Conservation (phyloP, 129 eudicot genomes). For the Flaveria brownii region DNA sequence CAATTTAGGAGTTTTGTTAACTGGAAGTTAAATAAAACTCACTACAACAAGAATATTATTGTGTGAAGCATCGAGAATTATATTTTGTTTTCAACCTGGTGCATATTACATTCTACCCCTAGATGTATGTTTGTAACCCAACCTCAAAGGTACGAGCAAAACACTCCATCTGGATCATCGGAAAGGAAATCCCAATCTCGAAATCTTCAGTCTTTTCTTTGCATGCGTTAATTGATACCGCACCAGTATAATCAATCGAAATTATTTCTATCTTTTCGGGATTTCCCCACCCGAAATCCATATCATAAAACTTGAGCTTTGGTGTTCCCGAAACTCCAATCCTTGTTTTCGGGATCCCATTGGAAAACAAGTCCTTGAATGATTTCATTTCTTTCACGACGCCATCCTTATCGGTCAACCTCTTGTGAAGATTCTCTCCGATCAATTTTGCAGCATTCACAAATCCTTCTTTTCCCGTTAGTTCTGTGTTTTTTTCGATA, state of each 20-base stretch:
- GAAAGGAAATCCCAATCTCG: neutral
- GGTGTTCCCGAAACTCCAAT: neutral
- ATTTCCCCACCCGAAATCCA: neutral
- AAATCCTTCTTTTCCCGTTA: neutral
- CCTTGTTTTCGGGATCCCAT: neutral
- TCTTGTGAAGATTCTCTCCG: neutral
- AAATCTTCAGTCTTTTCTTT: neutral
- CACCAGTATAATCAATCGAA: neutral
- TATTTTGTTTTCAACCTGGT: too few relatives aligned
- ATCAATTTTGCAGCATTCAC: conserved; percentile 2
- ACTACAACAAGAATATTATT: too few relatives aligned
- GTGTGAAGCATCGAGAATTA: too few relatives aligned
- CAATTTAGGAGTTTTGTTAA: too few relatives aligned
- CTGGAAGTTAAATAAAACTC: too few relatives aligned
- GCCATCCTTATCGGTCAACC: neutral
- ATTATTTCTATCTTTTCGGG: neutral
- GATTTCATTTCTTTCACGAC: neutral
- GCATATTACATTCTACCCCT: too few relatives aligned
- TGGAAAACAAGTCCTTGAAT: neutral
- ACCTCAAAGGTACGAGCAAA: too few relatives aligned
- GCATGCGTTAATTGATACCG: neutral
- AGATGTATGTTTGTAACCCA: neutral
- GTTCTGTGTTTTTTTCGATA: neutral
- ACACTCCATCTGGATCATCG: neutral
- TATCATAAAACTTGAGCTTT: neutral